Evolutionary conservation across 345 rosid species (phyloP), one percentile per base, ranked within the genome.

Genomic region (Bruguiera parviflora): DNA sequence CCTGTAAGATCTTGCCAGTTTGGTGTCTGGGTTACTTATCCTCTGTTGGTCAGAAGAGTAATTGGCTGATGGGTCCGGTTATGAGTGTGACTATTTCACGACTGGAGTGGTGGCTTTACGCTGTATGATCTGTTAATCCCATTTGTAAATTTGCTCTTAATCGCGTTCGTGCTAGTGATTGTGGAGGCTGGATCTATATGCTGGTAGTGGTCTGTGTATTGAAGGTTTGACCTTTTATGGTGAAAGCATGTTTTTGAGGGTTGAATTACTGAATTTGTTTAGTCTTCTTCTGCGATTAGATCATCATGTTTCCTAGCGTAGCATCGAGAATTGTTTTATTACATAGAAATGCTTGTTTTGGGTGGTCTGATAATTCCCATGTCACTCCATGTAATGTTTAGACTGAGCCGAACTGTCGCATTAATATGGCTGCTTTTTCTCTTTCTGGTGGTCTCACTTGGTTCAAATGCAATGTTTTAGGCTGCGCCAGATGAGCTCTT

Each of bases 401-500:
- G 49, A 13, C 49, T 43, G 49, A 43, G 18, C 49, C 13, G 49
- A 13, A 43, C 19, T 13, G 5, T 43, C 49, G 7, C 8, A 6
- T 29, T 64, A 6, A 46, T n/a, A 49, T 28, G 63, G 46, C 33
- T 22, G 24, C 5, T 20, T 60, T 69, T 16, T 29, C 19, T 0
- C 20, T 8, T 22, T n/a, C 1, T 52, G 33, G 63, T 62, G 57
- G 60, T 78, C 46, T 59, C 35, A 57, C 53, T 68, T 20, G 28
- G 56, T 22, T 58, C 28, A 15, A 58, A 55, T 60, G 77, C 78
- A 69, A 60, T 56, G 73, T 67, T 73, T 73, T 70, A 61, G 79
- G 53, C 63, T 68, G 66, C 67, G 75, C 64, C 21, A 79, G 79
- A 74, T 74, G 73, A 75, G 21, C 65, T 66, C 66, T 59, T 77